phyloP scores from a whole-genome alignment of 2,329 filamentous ascomycete species.

The Chrysoporthe cubensis region DNA sequence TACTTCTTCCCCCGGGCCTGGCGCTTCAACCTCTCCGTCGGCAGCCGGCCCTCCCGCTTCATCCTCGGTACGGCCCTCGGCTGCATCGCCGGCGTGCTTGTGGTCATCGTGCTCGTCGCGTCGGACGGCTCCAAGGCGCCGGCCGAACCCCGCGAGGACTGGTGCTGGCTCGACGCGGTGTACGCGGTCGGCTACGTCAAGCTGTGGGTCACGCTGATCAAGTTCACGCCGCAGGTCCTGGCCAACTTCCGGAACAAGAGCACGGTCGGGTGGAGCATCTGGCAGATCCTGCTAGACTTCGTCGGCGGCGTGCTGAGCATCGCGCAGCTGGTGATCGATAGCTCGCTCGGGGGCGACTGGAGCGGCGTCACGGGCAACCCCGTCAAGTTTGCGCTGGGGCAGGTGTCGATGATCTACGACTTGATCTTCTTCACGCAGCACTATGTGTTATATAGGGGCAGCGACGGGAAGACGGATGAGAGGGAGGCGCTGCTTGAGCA shows the following conservation, averaged over 20 bases:
- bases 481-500: constrained; percentile 42
- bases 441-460: constrained; percentile 71
- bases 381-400: constrained; percentile 84
- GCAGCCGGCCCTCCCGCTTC: constrained; percentile 59
- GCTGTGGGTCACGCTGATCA: constrained; percentile 83
- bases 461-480: constrained; percentile 39
- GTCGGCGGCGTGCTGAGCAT: constrained; percentile 81
- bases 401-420: constrained; percentile 86
- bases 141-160: constrained; percentile 48
- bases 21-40: constrained; percentile 68
- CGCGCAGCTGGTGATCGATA: constrained; percentile 81
- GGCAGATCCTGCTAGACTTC: constrained; percentile 82
- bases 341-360: constrained; percentile 84
- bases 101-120: constrained; percentile 52
- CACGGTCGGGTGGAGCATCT: constrained; percentile 86
- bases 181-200: constrained; percentile 85
- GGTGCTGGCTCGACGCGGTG: constrained; percentile 66
- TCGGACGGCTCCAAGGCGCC: constrained; percentile 37
- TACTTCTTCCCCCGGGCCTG: constrained; percentile 72
- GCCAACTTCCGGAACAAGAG: constrained; percentile 84
- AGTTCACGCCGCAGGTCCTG: constrained; percentile 87
- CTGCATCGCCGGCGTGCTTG: constrained; percentile 63
- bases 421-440: constrained; percentile 86
- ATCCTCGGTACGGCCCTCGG: constrained; percentile 74
- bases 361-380: constrained; percentile 89